Base-by-base conservation (phyloP, 257 asterid species). In the Linderniella brevidens region DNA sequence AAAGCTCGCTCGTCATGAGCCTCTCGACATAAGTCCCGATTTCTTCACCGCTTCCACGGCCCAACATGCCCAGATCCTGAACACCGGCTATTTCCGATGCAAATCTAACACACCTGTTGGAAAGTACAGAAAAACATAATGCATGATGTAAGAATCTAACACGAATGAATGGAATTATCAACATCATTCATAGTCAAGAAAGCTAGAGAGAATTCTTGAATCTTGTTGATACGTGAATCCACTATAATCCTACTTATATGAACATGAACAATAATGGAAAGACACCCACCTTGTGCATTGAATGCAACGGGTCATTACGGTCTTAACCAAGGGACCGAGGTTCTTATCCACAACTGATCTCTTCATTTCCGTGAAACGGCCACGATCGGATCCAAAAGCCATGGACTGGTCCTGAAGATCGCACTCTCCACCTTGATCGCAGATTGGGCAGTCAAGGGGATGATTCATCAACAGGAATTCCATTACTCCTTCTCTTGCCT, bases 1-100 rank as follows among this genome's bases (percentile, higher is more conserved):
- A 90, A 60, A 90, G 72, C 69, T 90, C 99, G 75, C 99, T 90
- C 52, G 94, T 79, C 99, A 90, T 90, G 43, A 90, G 93, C 49
- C 58, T 76, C 66, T 85, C 99, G 46, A 90, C 99, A 55, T 90
- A 90, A 49, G 99, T 90, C 56, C 99, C 99, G 47, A 90, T 90
- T 73, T 90, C 99, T 81, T 90, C 99, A 62, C 96, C 99, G 61
- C 99, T 90, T 39, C 99, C 99, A 71, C 99, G 99, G 29, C 99
- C 99, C 65, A 90, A 63, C 78, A 90, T 75, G 56, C 99, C 99
- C 56, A 90, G 94, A 68, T 90, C 99, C 68, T 82, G 77, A 60
- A 82, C 93, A 19, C 99, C 99, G 56, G 99, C 99, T 46, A 90
- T 44, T 72, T 90, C 96, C 19, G 88, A 54, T 17, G 96, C 96